These are phyloP conservation scores for Apiospora malaysiana DNA, from an alignment of 2,329 filamentous ascomycete genomes.

Conservation along the genomic window DNA sequence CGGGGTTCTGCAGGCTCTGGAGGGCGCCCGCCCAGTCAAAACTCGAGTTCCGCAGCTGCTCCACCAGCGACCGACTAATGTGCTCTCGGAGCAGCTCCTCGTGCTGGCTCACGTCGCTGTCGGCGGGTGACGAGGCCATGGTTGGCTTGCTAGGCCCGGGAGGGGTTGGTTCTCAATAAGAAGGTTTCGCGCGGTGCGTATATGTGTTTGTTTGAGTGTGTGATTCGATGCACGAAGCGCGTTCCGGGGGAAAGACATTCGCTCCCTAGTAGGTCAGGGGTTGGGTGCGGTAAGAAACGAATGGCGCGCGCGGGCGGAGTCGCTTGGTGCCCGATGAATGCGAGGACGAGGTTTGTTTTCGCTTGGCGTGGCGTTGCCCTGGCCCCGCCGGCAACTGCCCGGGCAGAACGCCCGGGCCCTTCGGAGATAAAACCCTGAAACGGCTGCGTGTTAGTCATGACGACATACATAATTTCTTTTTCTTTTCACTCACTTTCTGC, in stretches of 20 bases:
- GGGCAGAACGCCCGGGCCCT: constrained; percentile 10
- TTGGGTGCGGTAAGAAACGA: too few relatives aligned
- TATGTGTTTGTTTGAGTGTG: too few relatives aligned
- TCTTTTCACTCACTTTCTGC: not conserved
- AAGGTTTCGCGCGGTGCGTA: too few relatives aligned
- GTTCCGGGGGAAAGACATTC: too few relatives aligned
- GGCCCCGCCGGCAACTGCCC: constrained; percentile 7
- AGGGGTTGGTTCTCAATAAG: too few relatives aligned
- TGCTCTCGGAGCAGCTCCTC: constrained; percentile 26
- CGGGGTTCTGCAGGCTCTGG: constrained; percentile 26
- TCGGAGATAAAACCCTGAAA: not conserved
- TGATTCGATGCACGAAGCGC: not conserved
- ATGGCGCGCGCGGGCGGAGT: not conserved
- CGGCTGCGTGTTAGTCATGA: not conserved
- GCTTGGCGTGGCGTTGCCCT: too few relatives aligned
- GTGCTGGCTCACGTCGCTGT: constrained; percentile 10
- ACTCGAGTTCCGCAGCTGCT: constrained; percentile 27
- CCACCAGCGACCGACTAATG: constrained; percentile 27
- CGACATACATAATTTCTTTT: not conserved
- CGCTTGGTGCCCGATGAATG: not conserved
- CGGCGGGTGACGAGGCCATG: constrained; percentile 1
- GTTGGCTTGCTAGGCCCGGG: not conserved
- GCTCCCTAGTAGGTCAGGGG: too few relatives aligned
- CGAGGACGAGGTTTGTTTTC: not conserved
- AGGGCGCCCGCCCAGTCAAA: constrained; percentile 29